Conservation (phyloP, 2,329 filamentous ascomycete genomes). For the Diaporthe sp. region DNA sequence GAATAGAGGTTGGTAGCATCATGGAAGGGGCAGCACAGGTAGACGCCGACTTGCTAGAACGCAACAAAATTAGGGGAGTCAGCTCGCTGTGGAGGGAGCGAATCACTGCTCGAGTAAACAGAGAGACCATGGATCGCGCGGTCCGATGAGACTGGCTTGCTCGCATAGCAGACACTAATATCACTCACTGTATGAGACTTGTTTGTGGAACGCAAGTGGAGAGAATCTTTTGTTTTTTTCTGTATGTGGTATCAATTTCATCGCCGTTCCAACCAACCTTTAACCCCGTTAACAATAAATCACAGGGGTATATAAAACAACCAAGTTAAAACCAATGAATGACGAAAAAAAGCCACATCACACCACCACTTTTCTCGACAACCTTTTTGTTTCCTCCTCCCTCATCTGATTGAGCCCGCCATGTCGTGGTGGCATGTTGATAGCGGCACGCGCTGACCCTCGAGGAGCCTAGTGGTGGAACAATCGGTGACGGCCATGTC, state of each 20-base stretch:
- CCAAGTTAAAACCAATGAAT: constrained; percentile 15
- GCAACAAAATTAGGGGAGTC: neutral
- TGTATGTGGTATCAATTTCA: constrained; percentile 22
- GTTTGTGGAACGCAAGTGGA: neutral
- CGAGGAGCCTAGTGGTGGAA: neutral
- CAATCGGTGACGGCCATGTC: neutral
- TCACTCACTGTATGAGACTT: too few relatives aligned
- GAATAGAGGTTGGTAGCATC: neutral
- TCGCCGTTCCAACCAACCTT: constrained; percentile 24
- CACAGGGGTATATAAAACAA: constrained; percentile 32
- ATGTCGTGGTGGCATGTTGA: neutral
- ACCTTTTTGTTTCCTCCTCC: neutral
- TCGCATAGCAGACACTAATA: neutral
- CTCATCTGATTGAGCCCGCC: neutral
- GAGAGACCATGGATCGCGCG: neutral
- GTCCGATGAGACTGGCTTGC: neutral
- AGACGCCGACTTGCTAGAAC: neutral
- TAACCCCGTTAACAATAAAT: constrained; percentile 1
- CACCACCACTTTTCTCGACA: constrained; percentile 4
- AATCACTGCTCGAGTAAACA: neutral
- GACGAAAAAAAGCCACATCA: neutral
- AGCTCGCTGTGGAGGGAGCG: neutral
- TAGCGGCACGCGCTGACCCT: neutral
- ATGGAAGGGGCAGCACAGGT: neutral
- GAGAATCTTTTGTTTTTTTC: constrained; percentile 19